Evolutionary conservation across 2,329 filamentous ascomycete genomes (phyloP), one percentile per base, ranked within the genome.

Genomic region (Tolypocladium cylindrosporum): DNA sequence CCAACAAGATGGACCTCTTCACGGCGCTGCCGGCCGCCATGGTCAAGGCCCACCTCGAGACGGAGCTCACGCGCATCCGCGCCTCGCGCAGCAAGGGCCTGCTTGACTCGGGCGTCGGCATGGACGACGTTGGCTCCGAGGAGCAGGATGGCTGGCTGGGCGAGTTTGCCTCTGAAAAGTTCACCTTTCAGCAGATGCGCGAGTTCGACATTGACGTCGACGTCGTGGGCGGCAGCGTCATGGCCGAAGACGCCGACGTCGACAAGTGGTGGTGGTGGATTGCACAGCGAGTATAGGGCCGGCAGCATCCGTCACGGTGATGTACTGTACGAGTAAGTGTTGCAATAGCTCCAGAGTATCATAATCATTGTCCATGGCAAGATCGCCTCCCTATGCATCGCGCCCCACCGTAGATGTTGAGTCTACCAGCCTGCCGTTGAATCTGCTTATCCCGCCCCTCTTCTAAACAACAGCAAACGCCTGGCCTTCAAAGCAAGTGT

Each of bases 1-100:
- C 91, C 57, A 99, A 97, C 74, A 99, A 99, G 79, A 82, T 91
- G 69, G 94, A 99, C 71, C 79, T 99, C 1, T 99, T 99, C 71
- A 97, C 94, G 0, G 91, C 93, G 9, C 76, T 97, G 55, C 94
- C 94, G 0, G 83, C 89, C 0, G 80, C 82, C 7, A 78, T 95
- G 39, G 89, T 97, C 59, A 87, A 84, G 71, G 79, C 80, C 56
- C 84, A 82, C 62, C 77, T 99, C 16, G 92, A 97, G 74, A 78
- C 80, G 14, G 93, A 97, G 71, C 84, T 97, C 60, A 84, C 86
- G 34, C 84, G 88, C 55, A 88, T 97, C 56, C 83, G 93, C 54
- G 78, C 80, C 58, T 89, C 89, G 45, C 86, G 85, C 69, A 89
- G 87, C 65, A 93, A 89, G 74, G 91, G 91, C 0, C 72, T 99